phyloP scores from a whole-genome alignment of 2,329 filamentous ascomycete species.

The Byssochlamys sp. region DNA sequence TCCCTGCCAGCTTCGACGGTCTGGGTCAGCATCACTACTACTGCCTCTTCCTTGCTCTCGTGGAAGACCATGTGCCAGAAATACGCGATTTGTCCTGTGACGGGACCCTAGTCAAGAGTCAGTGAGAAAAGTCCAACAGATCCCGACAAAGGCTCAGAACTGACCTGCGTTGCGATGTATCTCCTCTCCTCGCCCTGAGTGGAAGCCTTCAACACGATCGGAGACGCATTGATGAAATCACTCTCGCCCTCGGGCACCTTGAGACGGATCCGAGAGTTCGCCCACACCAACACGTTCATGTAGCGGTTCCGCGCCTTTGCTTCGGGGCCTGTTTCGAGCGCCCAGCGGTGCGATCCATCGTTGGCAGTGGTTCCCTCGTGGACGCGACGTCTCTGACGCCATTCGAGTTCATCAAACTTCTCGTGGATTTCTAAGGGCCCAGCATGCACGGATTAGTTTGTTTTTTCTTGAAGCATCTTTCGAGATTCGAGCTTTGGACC shows the following conservation, averaged over 20 bases:
- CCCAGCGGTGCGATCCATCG: constrained; percentile 46
- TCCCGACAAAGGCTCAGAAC: constrained; percentile 5
- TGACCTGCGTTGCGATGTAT: constrained; percentile 81
- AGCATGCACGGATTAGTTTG: constrained; percentile 4
- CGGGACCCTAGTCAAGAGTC: constrained; percentile 55
- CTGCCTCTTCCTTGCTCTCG: constrained; percentile 62
- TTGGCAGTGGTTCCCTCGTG: constrained; percentile 36
- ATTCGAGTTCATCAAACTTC: constrained; percentile 54
- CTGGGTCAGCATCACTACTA: constrained; percentile 91
- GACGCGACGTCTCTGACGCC: constrained; percentile 49
- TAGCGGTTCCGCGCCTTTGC: constrained; percentile 68
- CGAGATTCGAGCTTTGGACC: constrained; percentile 9
- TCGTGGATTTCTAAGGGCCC: constrained; percentile 43
- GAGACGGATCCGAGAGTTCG: constrained; percentile 72
- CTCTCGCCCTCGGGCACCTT: constrained; percentile 62
- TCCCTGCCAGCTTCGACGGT: constrained; percentile 67
- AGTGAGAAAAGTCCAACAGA: background rate
- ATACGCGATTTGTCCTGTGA: constrained; percentile 62
- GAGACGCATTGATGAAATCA: constrained; percentile 77
- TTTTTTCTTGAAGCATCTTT: background rate
- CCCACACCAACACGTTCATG: constrained; percentile 79
- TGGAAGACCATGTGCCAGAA: constrained; percentile 95
- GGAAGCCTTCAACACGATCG: constrained; percentile 50
- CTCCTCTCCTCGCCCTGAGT: constrained; percentile 39
- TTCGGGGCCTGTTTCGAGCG: constrained; percentile 49